Evolutionary conservation across 495 filamentous ascomycete genomes (phyloP).

Genomic region (Cenococcum geophilum): DNA sequence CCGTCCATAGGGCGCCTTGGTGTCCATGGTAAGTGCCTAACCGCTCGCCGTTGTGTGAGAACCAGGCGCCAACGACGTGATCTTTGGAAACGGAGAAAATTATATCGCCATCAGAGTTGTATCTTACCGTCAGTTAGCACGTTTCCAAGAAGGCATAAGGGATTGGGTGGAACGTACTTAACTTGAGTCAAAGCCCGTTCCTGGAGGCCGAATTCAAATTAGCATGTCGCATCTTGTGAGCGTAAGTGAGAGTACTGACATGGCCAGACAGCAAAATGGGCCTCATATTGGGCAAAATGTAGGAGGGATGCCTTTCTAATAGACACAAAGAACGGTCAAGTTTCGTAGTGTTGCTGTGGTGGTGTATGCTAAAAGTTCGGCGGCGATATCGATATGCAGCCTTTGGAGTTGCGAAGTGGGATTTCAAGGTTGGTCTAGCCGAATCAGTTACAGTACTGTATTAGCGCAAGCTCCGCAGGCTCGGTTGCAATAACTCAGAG

Average conservation of each 20-base stretch:
- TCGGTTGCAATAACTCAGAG: too few relatives aligned
- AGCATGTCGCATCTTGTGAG: too few relatives aligned
- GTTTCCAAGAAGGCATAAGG: background rate
- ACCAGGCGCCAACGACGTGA: constrained; percentile 94
- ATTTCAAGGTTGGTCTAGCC: background rate
- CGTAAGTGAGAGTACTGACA: constrained; percentile 19
- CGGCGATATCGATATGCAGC: background rate
- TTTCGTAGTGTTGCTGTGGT: background rate
- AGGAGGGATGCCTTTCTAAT: too few relatives aligned
- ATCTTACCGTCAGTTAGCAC: constrained; percentile 44
- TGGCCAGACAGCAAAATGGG: constrained; percentile 93
- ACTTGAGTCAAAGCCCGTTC: constrained; percentile 98
- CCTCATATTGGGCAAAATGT: constrained; percentile 55
- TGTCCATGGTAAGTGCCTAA: constrained; percentile 74
- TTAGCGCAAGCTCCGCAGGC: too few relatives aligned
- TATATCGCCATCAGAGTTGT: constrained; percentile 93
- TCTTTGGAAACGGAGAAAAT: constrained; percentile 97
- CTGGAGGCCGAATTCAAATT: too few relatives aligned
- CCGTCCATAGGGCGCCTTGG: constrained; percentile 96
- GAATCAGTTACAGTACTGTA: background rate
- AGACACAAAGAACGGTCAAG: too few relatives aligned
- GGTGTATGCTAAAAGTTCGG: background rate
- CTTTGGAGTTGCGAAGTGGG: constrained; percentile 1
- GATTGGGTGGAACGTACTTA: constrained; percentile 52
- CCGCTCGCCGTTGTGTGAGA: constrained; percentile 44